These are phyloP conservation scores for Collybia sordida DNA, from an alignment of 768 basidiomycete species.

Conservation along the genomic window DNA sequence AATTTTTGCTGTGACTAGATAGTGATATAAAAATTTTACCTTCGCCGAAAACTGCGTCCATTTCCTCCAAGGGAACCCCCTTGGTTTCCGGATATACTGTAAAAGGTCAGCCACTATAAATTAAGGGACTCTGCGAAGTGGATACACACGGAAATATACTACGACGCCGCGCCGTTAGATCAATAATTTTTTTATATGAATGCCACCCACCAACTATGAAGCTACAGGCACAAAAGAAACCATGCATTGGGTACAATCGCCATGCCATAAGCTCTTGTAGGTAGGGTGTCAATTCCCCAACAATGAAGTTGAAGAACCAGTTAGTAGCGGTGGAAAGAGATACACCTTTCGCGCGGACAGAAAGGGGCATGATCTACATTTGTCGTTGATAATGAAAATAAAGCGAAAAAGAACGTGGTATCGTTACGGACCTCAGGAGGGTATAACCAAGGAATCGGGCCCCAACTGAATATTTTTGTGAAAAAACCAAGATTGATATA, in stretches of 20 bases:
- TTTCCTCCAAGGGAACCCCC: slow-evolving; percentile 86
- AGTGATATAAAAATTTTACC: slow-evolving; percentile 36
- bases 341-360: slow-evolving; percentile 93
- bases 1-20: not conserved
- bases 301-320: slow-evolving; percentile 86
- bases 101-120: slow-evolving; percentile 7
- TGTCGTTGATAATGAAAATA: slow-evolving; percentile 2
- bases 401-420: slow-evolving; percentile 5
- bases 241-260: slow-evolving; percentile 95
- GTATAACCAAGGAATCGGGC: slow-evolving; percentile 86
- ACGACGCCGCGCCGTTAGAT: not conserved
- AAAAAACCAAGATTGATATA: not conserved
- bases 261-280: slow-evolving; percentile 87
- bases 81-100: slow-evolving; percentile 86
- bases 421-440: slow-evolving; percentile 65
- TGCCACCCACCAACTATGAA: slow-evolving; percentile 66
- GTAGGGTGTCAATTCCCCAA: slow-evolving; percentile 85
- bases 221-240: slow-evolving; percentile 86
- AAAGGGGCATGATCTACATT: slow-evolving; percentile 82
- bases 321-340: slow-evolving; percentile 91
- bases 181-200: not conserved
- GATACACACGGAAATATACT: slow-evolving; percentile 75
- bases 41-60: slow-evolving; percentile 90
- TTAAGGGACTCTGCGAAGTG: not conserved
- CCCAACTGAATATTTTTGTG: slow-evolving; percentile 53